These are phyloP conservation scores for Podospora tetraspora DNA, from an alignment of 495 filamentous ascomycete genomes.

Conservation along the genomic window DNA sequence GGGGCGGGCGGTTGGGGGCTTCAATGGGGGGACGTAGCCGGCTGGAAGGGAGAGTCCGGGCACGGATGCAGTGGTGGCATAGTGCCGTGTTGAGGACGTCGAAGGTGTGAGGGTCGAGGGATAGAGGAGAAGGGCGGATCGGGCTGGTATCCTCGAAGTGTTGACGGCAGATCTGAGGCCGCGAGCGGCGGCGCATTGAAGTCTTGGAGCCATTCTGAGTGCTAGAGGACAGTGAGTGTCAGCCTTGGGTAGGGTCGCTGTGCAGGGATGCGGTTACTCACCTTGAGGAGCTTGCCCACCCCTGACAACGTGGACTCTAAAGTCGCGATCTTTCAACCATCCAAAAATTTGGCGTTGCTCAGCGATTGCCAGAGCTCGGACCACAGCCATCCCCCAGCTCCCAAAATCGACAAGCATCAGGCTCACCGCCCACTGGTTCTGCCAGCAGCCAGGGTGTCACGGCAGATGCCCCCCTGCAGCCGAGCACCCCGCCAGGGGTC, in stretches of 20 bases:
- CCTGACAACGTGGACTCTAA: neutral
- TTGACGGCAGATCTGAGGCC: conserved; percentile 23
- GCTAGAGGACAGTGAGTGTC: neutral
- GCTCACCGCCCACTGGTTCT: conserved; percentile 26
- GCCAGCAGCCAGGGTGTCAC: conserved; percentile 9
- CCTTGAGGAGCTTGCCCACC: neutral
- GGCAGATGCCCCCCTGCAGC: conserved; percentile 18
- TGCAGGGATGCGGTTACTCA: neutral
- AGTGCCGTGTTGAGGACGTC: conserved; percentile 25
- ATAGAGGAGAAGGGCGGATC: conserved; percentile 17
- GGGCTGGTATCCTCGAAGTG: conserved; percentile 18
- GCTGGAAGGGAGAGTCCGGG: conserved; percentile 49
- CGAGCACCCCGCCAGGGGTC: conserved; percentile 18
- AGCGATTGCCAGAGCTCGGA: conserved; percentile 11
- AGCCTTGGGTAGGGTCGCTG: neutral
- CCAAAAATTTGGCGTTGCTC: conserved; percentile 31
- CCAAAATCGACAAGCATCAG: neutral
- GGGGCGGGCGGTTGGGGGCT: conserved; percentile 83
- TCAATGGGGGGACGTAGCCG: conserved; percentile 59
- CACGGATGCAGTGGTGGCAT: conserved; percentile 36
- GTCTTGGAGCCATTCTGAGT: conserved; percentile 28
- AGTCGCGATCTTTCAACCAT: conserved; percentile 10
- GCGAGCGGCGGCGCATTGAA: conserved; percentile 28
- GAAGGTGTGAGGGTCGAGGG: conserved; percentile 16
- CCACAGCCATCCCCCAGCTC: neutral